Conservation (phyloP, 192 early-diverging fungal genomes). For the Coemansia sp. region DNA sequence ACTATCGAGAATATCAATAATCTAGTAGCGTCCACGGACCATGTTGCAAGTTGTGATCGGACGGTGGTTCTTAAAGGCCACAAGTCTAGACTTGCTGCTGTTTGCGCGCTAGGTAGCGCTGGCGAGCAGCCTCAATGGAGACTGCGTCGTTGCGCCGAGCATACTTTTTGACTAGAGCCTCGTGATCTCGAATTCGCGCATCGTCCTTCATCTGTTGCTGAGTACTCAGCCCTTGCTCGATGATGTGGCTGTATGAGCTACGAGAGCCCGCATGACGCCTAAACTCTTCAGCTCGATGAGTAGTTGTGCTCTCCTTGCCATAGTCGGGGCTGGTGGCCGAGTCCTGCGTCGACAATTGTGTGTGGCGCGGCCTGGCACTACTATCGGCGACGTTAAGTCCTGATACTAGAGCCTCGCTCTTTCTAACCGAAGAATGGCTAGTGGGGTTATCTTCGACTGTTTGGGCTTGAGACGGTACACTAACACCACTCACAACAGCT, state of each 20-base stretch:
- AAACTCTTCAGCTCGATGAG: neutral
- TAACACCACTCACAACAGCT: slow-evolving; percentile 41
- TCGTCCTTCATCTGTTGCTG: slow-evolving; percentile 15
- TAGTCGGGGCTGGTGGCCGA: neutral
- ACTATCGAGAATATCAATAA: neutral
- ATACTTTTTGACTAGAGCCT: slow-evolving; percentile 25
- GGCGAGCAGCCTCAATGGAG: slow-evolving; percentile 35
- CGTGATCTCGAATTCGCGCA: slow-evolving; percentile 12
- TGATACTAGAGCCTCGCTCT: neutral
- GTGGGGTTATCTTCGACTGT: neutral
- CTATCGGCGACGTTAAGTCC: neutral
- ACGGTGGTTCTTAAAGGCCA: neutral
- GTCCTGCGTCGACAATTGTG: neutral
- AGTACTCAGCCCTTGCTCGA: neutral
- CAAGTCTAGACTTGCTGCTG: neutral
- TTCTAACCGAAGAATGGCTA: neutral
- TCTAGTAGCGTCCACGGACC: too few species aligned
- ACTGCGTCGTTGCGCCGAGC: slow-evolving; percentile 42
- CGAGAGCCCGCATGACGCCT: neutral
- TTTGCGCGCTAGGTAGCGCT: slow-evolving; percentile 32
- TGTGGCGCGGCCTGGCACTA: neutral
- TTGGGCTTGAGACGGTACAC: neutral
- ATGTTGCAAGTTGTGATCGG: too few species aligned
- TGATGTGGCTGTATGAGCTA: neutral
- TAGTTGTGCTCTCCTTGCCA: neutral